Evolutionary conservation across 306 rosid species (phyloP).

Genomic region (Benincasa hispida): DNA sequence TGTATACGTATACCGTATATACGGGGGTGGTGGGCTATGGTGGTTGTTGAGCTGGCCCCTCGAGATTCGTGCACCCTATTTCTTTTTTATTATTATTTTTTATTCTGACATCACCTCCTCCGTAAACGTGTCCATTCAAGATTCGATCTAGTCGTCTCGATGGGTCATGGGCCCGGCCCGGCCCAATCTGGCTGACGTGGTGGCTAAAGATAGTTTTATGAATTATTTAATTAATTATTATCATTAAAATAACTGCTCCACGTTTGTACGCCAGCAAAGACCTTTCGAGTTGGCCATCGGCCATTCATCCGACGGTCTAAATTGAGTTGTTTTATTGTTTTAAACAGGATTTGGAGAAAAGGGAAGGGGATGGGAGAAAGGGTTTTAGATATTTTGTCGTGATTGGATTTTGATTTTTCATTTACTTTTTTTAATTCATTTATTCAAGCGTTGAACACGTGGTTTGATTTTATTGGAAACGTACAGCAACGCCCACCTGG

Average conservation of each 20-base stretch:
- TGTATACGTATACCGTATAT: slow-evolving; percentile 42
- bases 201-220: slow-evolving; percentile 2
- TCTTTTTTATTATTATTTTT: slow-evolving; percentile 13
- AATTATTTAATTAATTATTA: background rate
- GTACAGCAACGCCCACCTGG: background rate
- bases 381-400: background rate
- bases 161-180: slow-evolving; percentile 2
- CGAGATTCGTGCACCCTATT: slow-evolving; percentile 38
- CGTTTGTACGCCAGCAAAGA: background rate
- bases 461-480: background rate
- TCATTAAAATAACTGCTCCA: background rate
- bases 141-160: slow-evolving; percentile 40
- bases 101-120: slow-evolving; percentile 20
- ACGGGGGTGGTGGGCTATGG: slow-evolving; percentile 33
- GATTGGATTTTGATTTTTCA: background rate
- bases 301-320: slow-evolving; percentile 10
- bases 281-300: slow-evolving; percentile 50
- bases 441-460: background rate
- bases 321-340: background rate
- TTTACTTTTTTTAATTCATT: background rate
- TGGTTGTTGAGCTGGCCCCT: slow-evolving; percentile 73
- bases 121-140: slow-evolving; percentile 39
- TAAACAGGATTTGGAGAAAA: background rate
- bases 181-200: slow-evolving; percentile 56
- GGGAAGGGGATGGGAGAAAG: too few species aligned